Evolutionary conservation across 164 flowering plant genomes (phyloP).

Genomic region (Macadamia integrifolia): DNA sequence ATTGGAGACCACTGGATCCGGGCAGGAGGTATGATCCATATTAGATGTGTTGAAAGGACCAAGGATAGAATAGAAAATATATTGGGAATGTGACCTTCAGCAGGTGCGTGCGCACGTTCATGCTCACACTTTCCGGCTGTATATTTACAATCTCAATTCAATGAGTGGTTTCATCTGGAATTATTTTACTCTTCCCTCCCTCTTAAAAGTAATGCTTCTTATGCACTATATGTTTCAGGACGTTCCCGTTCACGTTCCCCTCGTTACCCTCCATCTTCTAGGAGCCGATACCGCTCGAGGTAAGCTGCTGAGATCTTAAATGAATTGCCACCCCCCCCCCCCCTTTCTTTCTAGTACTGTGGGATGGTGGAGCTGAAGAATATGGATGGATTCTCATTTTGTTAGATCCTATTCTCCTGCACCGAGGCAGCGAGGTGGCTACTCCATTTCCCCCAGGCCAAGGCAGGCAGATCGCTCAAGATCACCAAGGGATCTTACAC

Average conservation of each 20-base stretch:
- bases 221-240: conserved; percentile 25
- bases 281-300: conserved; percentile 68
- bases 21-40: no score
- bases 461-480: conserved; percentile 42
- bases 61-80: no score
- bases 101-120: no score
- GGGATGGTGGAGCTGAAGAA: neutral
- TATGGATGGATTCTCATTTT: neutral
- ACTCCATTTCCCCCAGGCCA: conserved; percentile 54
- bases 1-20: no score
- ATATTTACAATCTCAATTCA: neutral
- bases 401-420: conserved; percentile 70
- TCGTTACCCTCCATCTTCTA: conserved; percentile 51
- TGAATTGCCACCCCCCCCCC: neutral
- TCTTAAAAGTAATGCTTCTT: neutral
- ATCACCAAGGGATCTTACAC: conserved; percentile 46
- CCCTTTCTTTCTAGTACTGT: neutral
- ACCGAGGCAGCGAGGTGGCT: conserved; percentile 43
- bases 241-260: conserved; percentile 79
- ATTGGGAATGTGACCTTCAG: no score
- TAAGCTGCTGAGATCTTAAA: conserved; percentile 12
- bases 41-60: no score
- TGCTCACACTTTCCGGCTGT: neutral
- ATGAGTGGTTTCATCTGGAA: neutral
- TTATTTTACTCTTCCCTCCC: neutral